A percentile compares a stretch with the other conserved stretches of the same genome.
These are phyloP conservation scores for Apiotrichum gamsii DNA, from an alignment of 1,284 basidiomycete species.

Conservation along the genomic window DNA sequence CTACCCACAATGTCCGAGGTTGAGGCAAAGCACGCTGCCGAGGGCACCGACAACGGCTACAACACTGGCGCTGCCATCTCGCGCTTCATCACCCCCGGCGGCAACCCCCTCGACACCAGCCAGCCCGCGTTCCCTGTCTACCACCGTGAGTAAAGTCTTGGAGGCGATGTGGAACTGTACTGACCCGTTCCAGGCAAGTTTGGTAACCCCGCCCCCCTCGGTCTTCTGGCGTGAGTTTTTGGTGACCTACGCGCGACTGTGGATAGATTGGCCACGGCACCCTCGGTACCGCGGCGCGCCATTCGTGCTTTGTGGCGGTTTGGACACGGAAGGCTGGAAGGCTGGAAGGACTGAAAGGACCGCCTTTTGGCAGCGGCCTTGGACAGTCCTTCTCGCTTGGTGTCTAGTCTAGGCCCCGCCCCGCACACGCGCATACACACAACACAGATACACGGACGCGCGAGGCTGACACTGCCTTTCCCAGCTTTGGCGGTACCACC, in stretches of 20 bases:
- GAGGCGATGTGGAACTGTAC: too few species aligned
- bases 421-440: too few species aligned
- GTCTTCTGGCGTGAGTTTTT: slow-evolving; percentile 42
- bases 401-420: too few species aligned
- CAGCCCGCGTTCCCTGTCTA: slow-evolving; percentile 42
- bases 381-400: too few species aligned
- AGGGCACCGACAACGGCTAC: slow-evolving; percentile 9
- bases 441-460: too few species aligned
- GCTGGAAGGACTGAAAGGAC: too few species aligned
- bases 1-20: slow-evolving; percentile 11
- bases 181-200: slow-evolving; percentile 44
- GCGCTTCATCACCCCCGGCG: slow-evolving; percentile 22
- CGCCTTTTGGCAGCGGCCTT: too few species aligned
- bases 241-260: too few species aligned
- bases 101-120: slow-evolving; percentile 20
- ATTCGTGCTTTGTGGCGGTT: too few species aligned
- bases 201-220: slow-evolving; percentile 54
- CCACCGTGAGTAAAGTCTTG: slow-evolving; percentile 35
- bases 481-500: slow-evolving; percentile 52
- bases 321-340: too few species aligned
- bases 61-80: slow-evolving; percentile 12
- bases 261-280: too few species aligned
- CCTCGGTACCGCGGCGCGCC: too few species aligned
- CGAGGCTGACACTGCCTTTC: neutral
- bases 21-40: slow-evolving; percentile 10